A percentile compares a stretch with the other conserved stretches of the same genome.
Conservation (phyloP, 805 yeast genomes). For the Tetrapisispora fleetii region DNA sequence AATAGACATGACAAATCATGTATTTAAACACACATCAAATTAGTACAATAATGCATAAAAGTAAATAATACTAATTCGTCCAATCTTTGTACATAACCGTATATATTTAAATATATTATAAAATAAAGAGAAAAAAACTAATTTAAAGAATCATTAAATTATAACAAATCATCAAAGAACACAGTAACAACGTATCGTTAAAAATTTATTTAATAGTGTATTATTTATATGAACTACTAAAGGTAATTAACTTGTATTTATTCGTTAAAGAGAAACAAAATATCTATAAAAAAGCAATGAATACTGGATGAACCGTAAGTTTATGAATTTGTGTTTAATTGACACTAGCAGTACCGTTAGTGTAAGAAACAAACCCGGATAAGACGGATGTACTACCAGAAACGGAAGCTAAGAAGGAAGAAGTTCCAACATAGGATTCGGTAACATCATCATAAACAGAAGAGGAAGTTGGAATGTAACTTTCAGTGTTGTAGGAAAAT, state of each 20-base stretch:
- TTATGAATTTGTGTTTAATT: background rate
- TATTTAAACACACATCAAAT: background rate
- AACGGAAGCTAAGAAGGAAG: constrained; percentile 1
- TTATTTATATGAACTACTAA: background rate
- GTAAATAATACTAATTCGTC: background rate
- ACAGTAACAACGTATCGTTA: no score
- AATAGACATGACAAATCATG: no score
- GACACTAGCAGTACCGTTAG: background rate
- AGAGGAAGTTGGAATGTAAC: background rate
- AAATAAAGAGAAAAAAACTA: no score
- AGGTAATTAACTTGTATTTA: background rate
- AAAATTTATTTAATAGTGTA: no score
- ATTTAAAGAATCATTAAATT: no score
- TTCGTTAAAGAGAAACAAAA: background rate
- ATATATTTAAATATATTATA: no score
- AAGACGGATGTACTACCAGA: constrained; percentile 1
- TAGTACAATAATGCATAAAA: background rate
- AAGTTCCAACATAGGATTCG: background rate
- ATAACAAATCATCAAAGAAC: no score
- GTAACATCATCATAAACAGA: constrained; percentile 1
- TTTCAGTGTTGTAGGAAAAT: background rate
- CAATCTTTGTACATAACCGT: background rate
- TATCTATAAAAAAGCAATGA: background rate
- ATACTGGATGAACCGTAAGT: background rate
- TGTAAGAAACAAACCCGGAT: constrained; percentile 1